These are phyloP conservation scores for Yarrowia sp. DNA, from an alignment of 805 yeast genomes.

Conservation along the genomic window DNA sequence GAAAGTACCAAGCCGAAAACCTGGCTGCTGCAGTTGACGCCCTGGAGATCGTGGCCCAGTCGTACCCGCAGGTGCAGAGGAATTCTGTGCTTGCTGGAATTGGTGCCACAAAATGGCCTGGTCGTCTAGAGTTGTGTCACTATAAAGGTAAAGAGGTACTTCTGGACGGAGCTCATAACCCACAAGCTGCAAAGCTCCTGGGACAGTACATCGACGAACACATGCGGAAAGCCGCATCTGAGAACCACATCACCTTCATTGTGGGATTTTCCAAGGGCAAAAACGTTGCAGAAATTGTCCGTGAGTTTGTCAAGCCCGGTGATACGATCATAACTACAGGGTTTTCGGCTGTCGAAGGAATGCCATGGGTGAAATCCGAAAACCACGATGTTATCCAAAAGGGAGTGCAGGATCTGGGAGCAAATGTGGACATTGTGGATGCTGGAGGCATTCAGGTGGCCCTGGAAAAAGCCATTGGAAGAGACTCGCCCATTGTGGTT, in stretches of 20 bases:
- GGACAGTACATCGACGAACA: conserved; percentile 48
- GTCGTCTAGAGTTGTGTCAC: conserved; percentile 61
- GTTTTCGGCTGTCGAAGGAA: conserved; percentile 73
- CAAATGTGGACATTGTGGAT: background rate
- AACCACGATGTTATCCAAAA: conserved; percentile 33
- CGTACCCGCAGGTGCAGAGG: conserved; percentile 38
- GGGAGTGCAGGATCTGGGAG: conserved; percentile 26
- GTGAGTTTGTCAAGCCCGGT: conserved; percentile 46
- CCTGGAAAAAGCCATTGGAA: conserved; percentile 32
- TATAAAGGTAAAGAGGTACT: conserved; percentile 43
- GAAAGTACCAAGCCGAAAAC: conserved; percentile 71
- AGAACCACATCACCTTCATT: conserved; percentile 49
- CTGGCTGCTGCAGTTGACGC: conserved; percentile 64
- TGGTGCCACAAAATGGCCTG: conserved; percentile 70
- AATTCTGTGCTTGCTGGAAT: conserved; percentile 44
- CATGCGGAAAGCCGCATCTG: conserved; percentile 35
- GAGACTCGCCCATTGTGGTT: conserved; percentile 43
- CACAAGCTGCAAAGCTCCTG: conserved; percentile 75
- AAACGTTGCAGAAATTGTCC: conserved; percentile 51
- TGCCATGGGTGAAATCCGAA: conserved; percentile 80
- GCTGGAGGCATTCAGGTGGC: conserved; percentile 14
- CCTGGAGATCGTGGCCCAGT: conserved; percentile 42
- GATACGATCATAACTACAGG: conserved; percentile 63
- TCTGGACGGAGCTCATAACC: conserved; percentile 93
- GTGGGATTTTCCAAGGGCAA: conserved; percentile 79